Conservation (phyloP, 129 eudicot species). For the Glebionis coronaria region DNA sequence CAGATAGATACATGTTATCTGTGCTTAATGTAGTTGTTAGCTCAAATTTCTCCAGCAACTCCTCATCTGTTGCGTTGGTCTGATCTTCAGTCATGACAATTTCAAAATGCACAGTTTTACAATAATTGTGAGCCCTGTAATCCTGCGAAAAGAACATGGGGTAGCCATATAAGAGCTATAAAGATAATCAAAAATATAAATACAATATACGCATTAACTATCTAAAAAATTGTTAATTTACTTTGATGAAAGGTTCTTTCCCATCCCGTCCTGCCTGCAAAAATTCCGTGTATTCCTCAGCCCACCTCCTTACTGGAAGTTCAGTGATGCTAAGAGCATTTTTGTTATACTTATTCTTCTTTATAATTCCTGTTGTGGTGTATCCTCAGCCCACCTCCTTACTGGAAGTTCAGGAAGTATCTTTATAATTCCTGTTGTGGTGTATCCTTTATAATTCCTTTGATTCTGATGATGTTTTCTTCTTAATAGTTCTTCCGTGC, state of each 20-base stretch:
- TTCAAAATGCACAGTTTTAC: conserved; percentile 50
- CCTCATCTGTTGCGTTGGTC: conserved; percentile 69
- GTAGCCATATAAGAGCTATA: too few species aligned
- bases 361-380: conserved; percentile 57
- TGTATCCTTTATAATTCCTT: too few species aligned
- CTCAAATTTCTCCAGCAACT: conserved; percentile 70
- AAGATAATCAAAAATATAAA: too few species aligned
- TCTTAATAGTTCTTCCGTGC: conserved; percentile 65
- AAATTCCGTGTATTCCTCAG: conserved; percentile 86
- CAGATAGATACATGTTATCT: conserved; percentile 87
- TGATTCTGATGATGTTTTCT: conserved; percentile 59
- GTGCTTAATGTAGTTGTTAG: conserved; percentile 70
- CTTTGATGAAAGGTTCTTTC: conserved; percentile 73
- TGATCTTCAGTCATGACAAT: conserved; percentile 47
- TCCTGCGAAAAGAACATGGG: conserved; percentile 39
- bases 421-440: too few species aligned
- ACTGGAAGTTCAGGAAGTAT: too few species aligned
- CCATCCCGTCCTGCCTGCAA: conserved; percentile 48
- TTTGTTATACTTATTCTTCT: conserved; percentile 51
- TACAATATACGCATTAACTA: too few species aligned
- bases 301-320: conserved; percentile 82
- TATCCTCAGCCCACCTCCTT: too few species aligned
- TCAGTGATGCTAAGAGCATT: conserved; percentile 58
- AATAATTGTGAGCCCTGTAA: conserved; percentile 51
- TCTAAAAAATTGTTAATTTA: not conserved